Conservation (phyloP, 306 rosid genomes). For the Rubus parviflorus region DNA sequence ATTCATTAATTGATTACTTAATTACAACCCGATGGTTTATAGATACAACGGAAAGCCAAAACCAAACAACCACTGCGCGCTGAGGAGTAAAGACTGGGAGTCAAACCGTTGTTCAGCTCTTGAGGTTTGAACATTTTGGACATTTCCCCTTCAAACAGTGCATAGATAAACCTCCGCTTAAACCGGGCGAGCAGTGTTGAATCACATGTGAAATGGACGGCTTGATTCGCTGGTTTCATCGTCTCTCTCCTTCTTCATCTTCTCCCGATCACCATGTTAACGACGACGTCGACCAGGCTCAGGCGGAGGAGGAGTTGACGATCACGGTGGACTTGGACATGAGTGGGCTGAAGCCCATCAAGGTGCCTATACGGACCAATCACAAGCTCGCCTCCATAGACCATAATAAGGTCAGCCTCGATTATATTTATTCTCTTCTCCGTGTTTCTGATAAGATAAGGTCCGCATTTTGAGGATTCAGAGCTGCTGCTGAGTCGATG, state of each 20-base stretch:
- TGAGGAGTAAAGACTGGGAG: no score
- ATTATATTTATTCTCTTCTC: not conserved
- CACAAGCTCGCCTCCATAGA: slow-evolving; percentile 28
- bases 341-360: slow-evolving; percentile 27
- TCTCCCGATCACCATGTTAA: not conserved
- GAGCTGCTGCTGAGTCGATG: not conserved
- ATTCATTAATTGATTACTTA: not conserved
- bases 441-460: slow-evolving; percentile 31
- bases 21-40: not conserved
- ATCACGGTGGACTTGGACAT: slow-evolving; percentile 24
- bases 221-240: slow-evolving; percentile 25
- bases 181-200: not conserved
- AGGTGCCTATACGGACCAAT: slow-evolving; percentile 29
- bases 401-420: slow-evolving; percentile 35
- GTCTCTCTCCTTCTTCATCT: slow-evolving; percentile 16
- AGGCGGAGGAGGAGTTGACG: slow-evolving; percentile 2
- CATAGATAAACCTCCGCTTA: not conserved
- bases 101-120: slow-evolving; percentile 5
- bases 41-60: not conserved
- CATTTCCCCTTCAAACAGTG: not conserved
- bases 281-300: slow-evolving; percentile 6
- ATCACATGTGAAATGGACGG: slow-evolving; percentile 15
- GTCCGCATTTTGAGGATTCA: slow-evolving; percentile 42
- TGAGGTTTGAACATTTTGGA: not conserved
- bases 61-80: not conserved